Evolutionary conservation across 78 protist species (phyloP).

Genomic region (Dictyostelium intermedium): DNA sequence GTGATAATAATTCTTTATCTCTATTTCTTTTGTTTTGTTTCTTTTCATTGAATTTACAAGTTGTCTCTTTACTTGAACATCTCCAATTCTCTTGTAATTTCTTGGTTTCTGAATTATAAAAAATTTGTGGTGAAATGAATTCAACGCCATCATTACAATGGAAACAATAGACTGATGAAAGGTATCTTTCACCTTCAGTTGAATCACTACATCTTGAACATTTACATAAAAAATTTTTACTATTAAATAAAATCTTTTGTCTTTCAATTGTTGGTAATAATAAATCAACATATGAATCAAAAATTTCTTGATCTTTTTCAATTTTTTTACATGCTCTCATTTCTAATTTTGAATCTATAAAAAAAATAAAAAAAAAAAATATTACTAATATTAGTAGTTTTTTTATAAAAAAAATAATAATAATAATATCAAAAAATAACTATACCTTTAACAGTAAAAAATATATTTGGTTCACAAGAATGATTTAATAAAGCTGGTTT

Average conservation of each 20-base stretch:
- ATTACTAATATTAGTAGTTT: background rate
- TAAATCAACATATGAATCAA: constrained; percentile 62
- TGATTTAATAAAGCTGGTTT: constrained; percentile 69
- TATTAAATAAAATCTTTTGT: constrained; percentile 20
- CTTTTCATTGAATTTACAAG: background rate
- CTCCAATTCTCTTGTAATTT: constrained; percentile 2
- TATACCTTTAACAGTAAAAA: constrained; percentile 20
- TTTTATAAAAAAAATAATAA: too few relatives aligned
- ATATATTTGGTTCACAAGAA: constrained; percentile 62
- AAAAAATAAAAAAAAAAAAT: background rate
- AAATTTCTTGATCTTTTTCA: constrained; percentile 1
- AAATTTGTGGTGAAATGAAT: constrained; percentile 32
- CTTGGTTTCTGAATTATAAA: background rate
- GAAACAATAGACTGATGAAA: constrained; percentile 33
- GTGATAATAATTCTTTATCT: background rate
- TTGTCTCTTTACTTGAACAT: background rate
- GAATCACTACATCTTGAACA: constrained; percentile 39
- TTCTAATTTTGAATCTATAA: constrained; percentile 10
- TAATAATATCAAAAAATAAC: too few relatives aligned
- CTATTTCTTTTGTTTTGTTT: background rate
- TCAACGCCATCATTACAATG: constrained; percentile 1
- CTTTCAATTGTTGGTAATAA: constrained; percentile 55
- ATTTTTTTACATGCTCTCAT: constrained; percentile 25
- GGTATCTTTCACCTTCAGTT: constrained; percentile 21
- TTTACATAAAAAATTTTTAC: constrained; percentile 45